phyloP scores from a whole-genome alignment of 352 stramenopile species.

The Phytopythium cucurbitacearum region DNA sequence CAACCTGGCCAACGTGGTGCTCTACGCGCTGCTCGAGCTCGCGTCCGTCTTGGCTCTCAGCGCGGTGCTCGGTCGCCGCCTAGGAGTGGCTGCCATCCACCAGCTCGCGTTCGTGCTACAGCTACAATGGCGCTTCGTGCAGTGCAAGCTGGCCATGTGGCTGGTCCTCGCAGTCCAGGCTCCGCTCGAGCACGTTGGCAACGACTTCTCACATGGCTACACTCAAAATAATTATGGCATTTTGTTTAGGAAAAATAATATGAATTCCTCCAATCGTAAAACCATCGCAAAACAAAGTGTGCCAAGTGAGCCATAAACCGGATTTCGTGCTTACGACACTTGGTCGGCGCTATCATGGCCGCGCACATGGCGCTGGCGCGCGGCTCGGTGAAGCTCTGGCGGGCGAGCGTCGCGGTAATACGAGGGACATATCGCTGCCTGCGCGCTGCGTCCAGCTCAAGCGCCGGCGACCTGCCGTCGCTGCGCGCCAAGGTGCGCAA shows the following conservation, averaged over 20 bases:
- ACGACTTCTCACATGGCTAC: conserved; percentile 22
- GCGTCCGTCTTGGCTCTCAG: conserved; percentile 23
- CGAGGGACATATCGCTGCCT: too few species aligned
- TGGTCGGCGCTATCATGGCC: too few species aligned
- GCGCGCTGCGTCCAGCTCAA: too few species aligned
- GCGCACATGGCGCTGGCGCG: too few species aligned
- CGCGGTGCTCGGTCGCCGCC: conserved; percentile 16
- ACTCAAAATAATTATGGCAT: not conserved
- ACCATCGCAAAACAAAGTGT: too few species aligned
- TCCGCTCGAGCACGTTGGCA: conserved; percentile 17
- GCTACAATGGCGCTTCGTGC: conserved; percentile 23
- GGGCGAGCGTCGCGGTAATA: too few species aligned
- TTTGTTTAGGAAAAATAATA: too few species aligned
- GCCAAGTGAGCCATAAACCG: too few species aligned
- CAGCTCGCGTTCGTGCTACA: conserved; percentile 31
- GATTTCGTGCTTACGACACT: too few species aligned
- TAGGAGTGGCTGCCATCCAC: conserved; percentile 18
- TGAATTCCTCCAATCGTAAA: too few species aligned
- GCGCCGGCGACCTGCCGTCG: too few species aligned
- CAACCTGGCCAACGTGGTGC: conserved; percentile 13
- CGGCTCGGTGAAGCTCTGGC: too few species aligned
- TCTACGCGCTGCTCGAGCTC: conserved; percentile 28
- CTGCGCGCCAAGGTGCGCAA: not conserved
- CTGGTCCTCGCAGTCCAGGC: conserved; percentile 19
- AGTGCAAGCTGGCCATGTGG: conserved; percentile 34